Base-by-base conservation (phyloP, 2,329 filamentous ascomycete genomes). In the Sporothrix protearum region DNA sequence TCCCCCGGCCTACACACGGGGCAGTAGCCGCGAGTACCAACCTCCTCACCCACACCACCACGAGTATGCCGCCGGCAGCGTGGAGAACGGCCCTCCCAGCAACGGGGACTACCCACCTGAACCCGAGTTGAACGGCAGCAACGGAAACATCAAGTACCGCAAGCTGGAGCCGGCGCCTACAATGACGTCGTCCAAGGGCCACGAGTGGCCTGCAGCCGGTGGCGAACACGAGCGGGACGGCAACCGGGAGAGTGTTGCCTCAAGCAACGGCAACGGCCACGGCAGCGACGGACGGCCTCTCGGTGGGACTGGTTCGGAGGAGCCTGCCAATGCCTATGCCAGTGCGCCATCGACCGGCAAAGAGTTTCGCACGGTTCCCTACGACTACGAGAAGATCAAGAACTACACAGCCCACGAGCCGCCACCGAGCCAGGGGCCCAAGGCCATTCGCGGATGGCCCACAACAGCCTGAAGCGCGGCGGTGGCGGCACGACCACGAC, bases 341-440 rank as follows among this genome's bases (percentile, higher is more conserved):
- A 12, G 39, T 1, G 47, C 49, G 2, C 25, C 49, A 22, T n/a
- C 70, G 8, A 6, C 36, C 19, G 53, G 28, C 30, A 67, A 59
- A 22, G 86, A 88, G 75, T 81, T 89, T n/a, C 84, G 87, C 71
- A 87, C 87, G 3, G 86, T 88, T 3, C 85, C 84, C 49, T 89
- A 88, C 74, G 82, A 85, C 71, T 83, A 84, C 63, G 82, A 81
- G 36, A 83, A 85, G 73, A 87, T 88, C 76, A 88, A 88, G 76
- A 86, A 89, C 75, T 87, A 87, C 57, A 81, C 82, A 3, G 83
- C 86, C 1, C 83, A 83, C 22, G 86, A 88, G 67, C 85, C 86
- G 16, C 82, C 87, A 39, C 87, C 87, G 9, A 83, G 83, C 64
- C 85, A 84, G 19, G 87, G 86, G 0, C 87, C 87, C 0, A 87